Base-by-base conservation (phyloP, 148 eudicot genomes). In the Dysphania ambrosioides region DNA sequence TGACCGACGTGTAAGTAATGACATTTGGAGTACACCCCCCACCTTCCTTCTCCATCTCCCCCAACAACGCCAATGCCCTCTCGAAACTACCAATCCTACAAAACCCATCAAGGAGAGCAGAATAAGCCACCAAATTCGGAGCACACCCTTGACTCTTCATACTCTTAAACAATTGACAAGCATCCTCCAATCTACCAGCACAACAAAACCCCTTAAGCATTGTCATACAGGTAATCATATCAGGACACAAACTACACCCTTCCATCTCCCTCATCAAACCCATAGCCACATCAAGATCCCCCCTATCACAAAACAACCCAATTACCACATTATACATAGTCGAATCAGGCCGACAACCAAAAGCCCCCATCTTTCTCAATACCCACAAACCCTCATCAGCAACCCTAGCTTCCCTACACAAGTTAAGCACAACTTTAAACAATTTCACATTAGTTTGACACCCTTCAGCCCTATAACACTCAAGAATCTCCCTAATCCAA, bases 1-100 rank as follows among this genome's bases (percentile, higher is more conserved):
- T 85, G 55, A 90, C 75, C 10, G 90, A 79, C 2, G 98, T 89
- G 76, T 88, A 91, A 4, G 93, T 86, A 58, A 94, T 83, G 15
- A 87, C 83, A 84, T 83, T 94, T 1, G 98, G 98, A 7, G 82
- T 79, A 79, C 89, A 79, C 15, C 71, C 86, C 27, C 82, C 88
- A 38, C 86, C 89, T 69, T 87, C 85, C 44, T 84, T 89, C 85
- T 91, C 97, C 98, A 94, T 90, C 62, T 83, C 86, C 23, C 30
- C 72, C 58, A 91, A 86, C 77, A 94, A 75, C 79, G 86, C 90
- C 79, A 94, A 55, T 1, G 89, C 96, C 81, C 49, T 86, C 34
- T 85, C 89, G 8, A 75, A 73, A 69, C 81, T 83, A 77, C 96
- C 93, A 75, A 77, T 79, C 72, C 74, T 82, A 81, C 91, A 87